Evolutionary conservation across 2,329 filamentous ascomycete genomes (phyloP), one percentile per base, ranked within the genome.

Genomic region (Diaporthe citri): DNA sequence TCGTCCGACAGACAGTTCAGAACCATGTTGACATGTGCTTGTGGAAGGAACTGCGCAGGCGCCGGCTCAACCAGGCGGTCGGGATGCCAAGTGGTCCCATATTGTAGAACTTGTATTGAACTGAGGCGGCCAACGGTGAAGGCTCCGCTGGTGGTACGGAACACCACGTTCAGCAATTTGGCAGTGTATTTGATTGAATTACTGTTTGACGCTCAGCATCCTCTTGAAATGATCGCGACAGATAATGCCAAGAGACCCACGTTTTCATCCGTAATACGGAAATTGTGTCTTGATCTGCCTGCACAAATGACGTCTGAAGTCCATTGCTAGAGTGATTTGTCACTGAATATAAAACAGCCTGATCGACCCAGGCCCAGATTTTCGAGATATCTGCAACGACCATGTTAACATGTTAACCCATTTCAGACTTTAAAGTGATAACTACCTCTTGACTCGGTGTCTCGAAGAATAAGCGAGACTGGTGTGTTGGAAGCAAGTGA

Each of bases 41-140:
- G 43, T 28, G 62, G 43, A 12, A 39, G 52, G 17, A 67, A 15
- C 4, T 51, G 28, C 7, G 41, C 43, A 6, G 43, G 28, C 10
- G 17, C 12, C 25, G 13, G n/a, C 20, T 51, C 28, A 2, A 36
- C 4, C 4, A n/a, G 25, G 62, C 20, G 8, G 8, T 67, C 43
- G 3, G 43, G n/a, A 17, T 34, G 41, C 43, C 43, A 67, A 46
- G 41, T 34, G 2, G 62, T 67, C 3, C 25, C 62, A 17, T 67
- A 67, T 34, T 67, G 62, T n/a, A 67, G 43, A 4, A 67, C 31
- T 36, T 67, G 62, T 9, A 67, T 67, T 34, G 62, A 51, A 67
- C 25, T 67, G 41, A 67, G 52, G 17, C 25, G 10, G 25, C 28
- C 28, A 9, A 43, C 43, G 28, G 28, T 52, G 39, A 67, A 67